Evolutionary conservation across 164 flowering plant species (phyloP).

Genomic region (Malania oleifera): DNA sequence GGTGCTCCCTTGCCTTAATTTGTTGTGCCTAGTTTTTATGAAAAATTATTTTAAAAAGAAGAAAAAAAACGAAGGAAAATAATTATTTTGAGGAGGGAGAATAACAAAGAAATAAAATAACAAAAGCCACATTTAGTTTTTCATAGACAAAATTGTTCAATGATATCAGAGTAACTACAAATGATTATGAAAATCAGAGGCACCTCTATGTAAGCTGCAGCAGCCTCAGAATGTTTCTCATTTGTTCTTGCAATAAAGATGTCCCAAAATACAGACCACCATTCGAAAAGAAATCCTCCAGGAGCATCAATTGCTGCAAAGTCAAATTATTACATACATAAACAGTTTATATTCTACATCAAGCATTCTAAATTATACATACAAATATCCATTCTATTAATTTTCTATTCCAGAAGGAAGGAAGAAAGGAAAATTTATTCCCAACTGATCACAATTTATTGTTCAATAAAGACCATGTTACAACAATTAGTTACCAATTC

Average conservation of each 20-base stretch:
- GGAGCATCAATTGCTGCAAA: conserved; percentile 89
- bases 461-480: too few relatives aligned
- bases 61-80: not conserved
- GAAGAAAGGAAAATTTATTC: too few relatives aligned
- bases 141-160: not conserved
- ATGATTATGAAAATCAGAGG: not conserved
- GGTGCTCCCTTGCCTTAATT: conserved; percentile 60
- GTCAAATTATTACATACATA: conserved; percentile 6
- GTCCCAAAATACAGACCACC: conserved; percentile 99
- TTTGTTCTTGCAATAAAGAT: conserved; percentile 83
- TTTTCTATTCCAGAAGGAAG: too few relatives aligned
- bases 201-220: conserved; percentile 85
- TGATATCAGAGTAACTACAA: not conserved
- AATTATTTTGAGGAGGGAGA: not conserved
- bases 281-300: conserved; percentile 89
- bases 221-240: conserved; percentile 81
- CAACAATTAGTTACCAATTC: too few relatives aligned
- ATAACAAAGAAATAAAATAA: not conserved
- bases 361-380: not conserved
- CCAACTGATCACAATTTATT: too few relatives aligned
- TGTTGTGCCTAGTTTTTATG: conserved; percentile 47
- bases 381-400: too few relatives aligned
- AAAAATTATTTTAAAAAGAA: not conserved
- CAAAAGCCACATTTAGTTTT: not conserved
- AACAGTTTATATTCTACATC: not conserved